These are phyloP conservation scores for Alternaria sp. DNA, from an alignment of 2,329 filamentous ascomycete genomes.

Conservation along the genomic window DNA sequence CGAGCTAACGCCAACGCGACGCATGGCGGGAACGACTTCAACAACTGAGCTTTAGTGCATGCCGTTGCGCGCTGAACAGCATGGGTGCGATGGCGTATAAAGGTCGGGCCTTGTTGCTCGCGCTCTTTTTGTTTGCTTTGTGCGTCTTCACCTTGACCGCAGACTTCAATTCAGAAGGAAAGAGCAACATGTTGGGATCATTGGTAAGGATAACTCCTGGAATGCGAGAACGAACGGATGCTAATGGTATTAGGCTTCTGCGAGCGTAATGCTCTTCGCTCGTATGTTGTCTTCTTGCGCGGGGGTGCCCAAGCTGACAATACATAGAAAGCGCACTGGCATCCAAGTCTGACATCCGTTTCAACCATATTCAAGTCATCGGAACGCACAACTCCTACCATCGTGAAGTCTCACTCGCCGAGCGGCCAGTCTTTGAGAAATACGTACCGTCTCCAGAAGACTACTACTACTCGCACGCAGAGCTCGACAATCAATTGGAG, in stretches of 20 bases:
- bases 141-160: not conserved
- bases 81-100: constrained; percentile 19
- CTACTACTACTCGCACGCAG: constrained; percentile 57
- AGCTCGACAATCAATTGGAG: constrained; percentile 53
- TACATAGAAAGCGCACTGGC: constrained; percentile 18
- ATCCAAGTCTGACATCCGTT: constrained; percentile 45
- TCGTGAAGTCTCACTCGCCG: constrained; percentile 52
- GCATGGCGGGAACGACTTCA: constrained; percentile 3
- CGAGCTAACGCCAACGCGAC: not conserved
- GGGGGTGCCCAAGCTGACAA: constrained; percentile 2
- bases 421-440: constrained; percentile 50
- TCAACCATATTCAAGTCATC: constrained; percentile 61
- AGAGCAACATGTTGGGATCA: constrained; percentile 18
- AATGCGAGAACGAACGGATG: not conserved
- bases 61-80: not conserved
- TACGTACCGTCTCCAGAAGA: constrained; percentile 49
- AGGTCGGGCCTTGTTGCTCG: constrained; percentile 10
- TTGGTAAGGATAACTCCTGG: constrained; percentile 9
- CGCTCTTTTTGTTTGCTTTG: not conserved
- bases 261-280: constrained; percentile 27
- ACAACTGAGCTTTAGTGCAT: constrained; percentile 13
- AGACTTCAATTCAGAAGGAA: not conserved
- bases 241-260: constrained; percentile 18
- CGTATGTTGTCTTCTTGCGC: constrained; percentile 10
- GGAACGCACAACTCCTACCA: constrained; percentile 62